These are phyloP conservation scores for Myriosclerotinia scirpicola DNA, from an alignment of 2,329 filamentous ascomycete genomes.

Conservation along the genomic window DNA sequence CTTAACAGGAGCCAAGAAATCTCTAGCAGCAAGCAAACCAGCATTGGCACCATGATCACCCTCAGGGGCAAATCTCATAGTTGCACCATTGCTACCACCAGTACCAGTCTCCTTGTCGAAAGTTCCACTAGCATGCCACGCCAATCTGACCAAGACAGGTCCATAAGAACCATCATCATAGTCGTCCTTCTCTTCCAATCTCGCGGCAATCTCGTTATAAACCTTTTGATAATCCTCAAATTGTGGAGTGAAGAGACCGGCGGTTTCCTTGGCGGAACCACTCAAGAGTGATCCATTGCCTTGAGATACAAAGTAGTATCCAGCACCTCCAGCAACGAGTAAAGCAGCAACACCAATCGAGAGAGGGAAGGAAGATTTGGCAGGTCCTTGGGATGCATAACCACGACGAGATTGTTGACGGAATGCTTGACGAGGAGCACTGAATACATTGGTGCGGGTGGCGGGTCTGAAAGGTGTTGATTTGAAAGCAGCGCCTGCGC, in stretches of 20 bases:
- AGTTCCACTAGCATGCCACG: conserved; percentile 92
- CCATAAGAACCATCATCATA: conserved; percentile 98
- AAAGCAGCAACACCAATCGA: conserved; percentile 60
- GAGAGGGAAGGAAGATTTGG: conserved; percentile 53
- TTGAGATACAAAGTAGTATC: conserved; percentile 65
- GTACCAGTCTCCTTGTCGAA: conserved; percentile 86
- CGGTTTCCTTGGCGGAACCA: conserved; percentile 45
- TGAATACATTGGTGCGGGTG: conserved; percentile 57
- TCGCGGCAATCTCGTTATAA: conserved; percentile 80
- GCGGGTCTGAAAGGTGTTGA: conserved; percentile 52
- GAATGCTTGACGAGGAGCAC: conserved; percentile 65
- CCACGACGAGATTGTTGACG: conserved; percentile 73
- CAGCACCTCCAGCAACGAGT: conserved; percentile 61
- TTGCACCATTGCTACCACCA: conserved; percentile 92
- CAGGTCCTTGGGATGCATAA: conserved; percentile 72
- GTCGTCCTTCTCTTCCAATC: conserved; percentile 83
- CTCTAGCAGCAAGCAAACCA: conserved; percentile 78
- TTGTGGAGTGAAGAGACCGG: conserved; percentile 65
- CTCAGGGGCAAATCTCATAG: conserved; percentile 93
- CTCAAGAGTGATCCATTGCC: conserved; percentile 45
- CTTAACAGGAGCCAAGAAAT: conserved; percentile 93
- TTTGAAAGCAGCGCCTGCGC: conserved; percentile 40
- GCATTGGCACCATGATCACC: conserved; percentile 90
- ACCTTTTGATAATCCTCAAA: conserved; percentile 93
- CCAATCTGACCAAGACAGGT: conserved; percentile 84